Evolutionary conservation across 352 stramenopile species (phyloP), one percentile per base, ranked within the genome.

Genomic region (Phytophthora pseudosyringae): DNA sequence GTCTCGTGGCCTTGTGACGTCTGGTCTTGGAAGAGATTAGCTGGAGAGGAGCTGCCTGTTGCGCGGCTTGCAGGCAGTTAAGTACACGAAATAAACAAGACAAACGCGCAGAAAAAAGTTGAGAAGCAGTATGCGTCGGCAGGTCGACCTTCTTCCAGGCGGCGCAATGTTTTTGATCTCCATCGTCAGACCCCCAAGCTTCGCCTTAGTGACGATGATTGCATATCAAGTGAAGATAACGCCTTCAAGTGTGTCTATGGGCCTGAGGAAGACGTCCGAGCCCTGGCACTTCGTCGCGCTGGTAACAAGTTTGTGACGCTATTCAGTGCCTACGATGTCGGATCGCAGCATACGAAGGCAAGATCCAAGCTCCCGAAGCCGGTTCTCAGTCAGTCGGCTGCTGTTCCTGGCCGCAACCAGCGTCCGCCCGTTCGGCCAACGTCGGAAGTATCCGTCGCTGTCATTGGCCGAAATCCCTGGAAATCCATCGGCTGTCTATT

Each of bases 51-150:
- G 3, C 44, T 56, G 12, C 33, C 16, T 15, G 50, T 10, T 43
- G 15, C 4, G 15, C 33, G 25, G 25, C 21, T 11, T 51, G 36
- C 35, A 54, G n/a, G 35, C 36, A 38, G n/a, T 43, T 55, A 58
- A 61, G 46, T 59, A 62, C 48, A 71, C 44, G 38, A 44, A 59
- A 51, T 63, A 55, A 59, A 59, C 46, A 59, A 62, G 32, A 73
- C 39, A 53, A 60, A 69, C 36, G 55, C 38, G 50, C 41, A 48
- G 29, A 1, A 48, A 59, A 62, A 56, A 59, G n/a, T 21, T 60
- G 55, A 52, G 15, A 28, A 41, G 29, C 29, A 39, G n/a, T 15
- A 31, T 47, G 21, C 18, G 16, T 55, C 11, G 11, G 18, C 16
- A 44, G 18, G 32, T 25, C n/a, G 16, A 29, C 5, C 35, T 21